These are phyloP conservation scores for Erythrobasidium hasegawianum DNA, from an alignment of 1,284 basidiomycete species.

Conservation along the genomic window DNA sequence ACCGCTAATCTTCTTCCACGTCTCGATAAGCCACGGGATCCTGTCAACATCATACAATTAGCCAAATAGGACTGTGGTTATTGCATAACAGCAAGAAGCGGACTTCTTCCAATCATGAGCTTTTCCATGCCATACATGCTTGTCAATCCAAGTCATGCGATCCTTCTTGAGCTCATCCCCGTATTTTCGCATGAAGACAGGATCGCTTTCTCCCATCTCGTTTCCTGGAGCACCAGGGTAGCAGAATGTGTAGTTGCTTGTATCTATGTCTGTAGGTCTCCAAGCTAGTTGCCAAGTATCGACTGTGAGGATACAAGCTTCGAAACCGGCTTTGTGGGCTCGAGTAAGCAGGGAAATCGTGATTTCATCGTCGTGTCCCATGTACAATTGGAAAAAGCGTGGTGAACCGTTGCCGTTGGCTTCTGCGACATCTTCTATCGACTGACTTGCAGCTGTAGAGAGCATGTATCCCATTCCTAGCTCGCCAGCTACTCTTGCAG, in stretches of 20 bases:
- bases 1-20: slow-evolving; percentile 58
- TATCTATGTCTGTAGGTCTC: slow-evolving; percentile 58
- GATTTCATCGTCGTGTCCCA: slow-evolving; percentile 57
- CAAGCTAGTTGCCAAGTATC: slow-evolving; percentile 62
- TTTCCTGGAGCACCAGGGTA: slow-evolving; percentile 50
- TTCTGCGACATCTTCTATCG: slow-evolving; percentile 67
- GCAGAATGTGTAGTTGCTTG: slow-evolving; percentile 55
- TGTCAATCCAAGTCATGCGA: slow-evolving; percentile 59
- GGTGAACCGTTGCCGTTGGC: slow-evolving; percentile 61
- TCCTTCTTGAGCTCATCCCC: slow-evolving; percentile 52
- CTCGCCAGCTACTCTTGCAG: slow-evolving; percentile 62
- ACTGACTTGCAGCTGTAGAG: slow-evolving; percentile 65
- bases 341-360: slow-evolving; percentile 55
- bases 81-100: no score
- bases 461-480: slow-evolving; percentile 66
- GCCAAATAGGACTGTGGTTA: no score
- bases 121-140: slow-evolving; percentile 59
- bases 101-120: slow-evolving; percentile 58
- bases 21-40: slow-evolving; percentile 42
- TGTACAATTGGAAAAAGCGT: slow-evolving; percentile 77
- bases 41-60: neutral
- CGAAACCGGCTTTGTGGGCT: slow-evolving; percentile 56
- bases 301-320: slow-evolving; percentile 55
- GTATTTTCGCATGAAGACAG: slow-evolving; percentile 57
- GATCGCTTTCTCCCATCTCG: slow-evolving; percentile 60